Evolutionary conservation across 768 basidiomycete species (phyloP), one percentile per base, ranked within the genome.

Genomic region (Suillus subalutaceus): DNA sequence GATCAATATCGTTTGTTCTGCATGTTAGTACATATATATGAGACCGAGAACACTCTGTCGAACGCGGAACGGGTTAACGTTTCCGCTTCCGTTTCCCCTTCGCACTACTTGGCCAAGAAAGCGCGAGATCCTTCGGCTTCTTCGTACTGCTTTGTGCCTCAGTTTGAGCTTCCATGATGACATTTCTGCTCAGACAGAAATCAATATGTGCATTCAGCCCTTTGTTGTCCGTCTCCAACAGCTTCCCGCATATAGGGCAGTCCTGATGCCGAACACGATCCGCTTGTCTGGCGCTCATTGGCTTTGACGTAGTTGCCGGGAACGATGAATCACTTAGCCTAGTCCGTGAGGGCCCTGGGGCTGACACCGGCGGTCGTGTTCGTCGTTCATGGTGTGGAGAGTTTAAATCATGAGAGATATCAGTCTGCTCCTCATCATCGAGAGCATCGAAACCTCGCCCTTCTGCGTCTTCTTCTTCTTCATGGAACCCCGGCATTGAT

Each of bases 151-250:
- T 73, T 50, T 61, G 68, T 6, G 73, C 73, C 63, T 73, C 71
- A 0, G 70, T 72, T 64, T 91, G 90, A 0, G 92, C 92, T 71
- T 92, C 85, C 66, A 84, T 79, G 67, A 97, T 95, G 3, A 88
- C 91, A 30, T 84, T 86, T 65, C 87, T 86, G 74, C 92, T 96
- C 61, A 97, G 76, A 72, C 96, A 97, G 71, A 89, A 91, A 76
- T 97, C 95, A 53, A 97, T 83, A 72, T 97, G 95, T n/a, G 86
- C 82, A 73, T 97, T 97, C 41, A 97, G 77, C 6, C 85, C 89
- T 58, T 84, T 81, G 73, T 97, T 97, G 74, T 94, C 88, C 1
- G 84, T 87, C 66, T 84, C 79, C 63, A 94, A 74, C 15, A 78
- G 74, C 72, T 86, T 88, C 32, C 78, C 73, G 71, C 93, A 96